Evolutionary conservation across 2,329 filamentous ascomycete species (phyloP).

Genomic region (Fusarium chaquense): DNA sequence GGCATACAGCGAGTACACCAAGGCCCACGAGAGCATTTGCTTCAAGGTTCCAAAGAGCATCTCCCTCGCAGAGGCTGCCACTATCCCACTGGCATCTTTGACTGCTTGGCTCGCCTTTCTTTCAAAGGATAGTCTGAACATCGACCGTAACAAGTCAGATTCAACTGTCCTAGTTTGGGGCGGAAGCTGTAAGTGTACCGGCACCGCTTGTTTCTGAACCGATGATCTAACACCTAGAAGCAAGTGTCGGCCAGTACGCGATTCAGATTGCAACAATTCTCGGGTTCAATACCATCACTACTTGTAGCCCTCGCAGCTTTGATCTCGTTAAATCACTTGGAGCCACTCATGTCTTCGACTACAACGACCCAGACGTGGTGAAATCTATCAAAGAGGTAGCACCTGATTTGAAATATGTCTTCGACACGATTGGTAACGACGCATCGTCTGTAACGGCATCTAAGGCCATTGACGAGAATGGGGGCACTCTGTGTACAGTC

Average conservation of each 20-base stretch:
- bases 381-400: constrained; percentile 51
- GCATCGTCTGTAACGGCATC: constrained; percentile 52
- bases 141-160: constrained; percentile 40
- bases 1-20: constrained; percentile 54
- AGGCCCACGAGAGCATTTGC: constrained; percentile 57
- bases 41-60: constrained; percentile 54
- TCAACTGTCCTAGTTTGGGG: constrained; percentile 57
- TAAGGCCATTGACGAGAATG: constrained; percentile 43
- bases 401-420: constrained; percentile 53
- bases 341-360: constrained; percentile 55
- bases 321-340: constrained; percentile 51
- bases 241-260: constrained; percentile 54
- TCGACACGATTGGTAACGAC: constrained; percentile 58
- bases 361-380: constrained; percentile 53
- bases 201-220: neutral
- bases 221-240: constrained; percentile 33
- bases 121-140: constrained; percentile 53
- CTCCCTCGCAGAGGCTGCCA: constrained; percentile 50
- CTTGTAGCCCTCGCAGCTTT: constrained; percentile 51
- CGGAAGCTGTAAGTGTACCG: constrained; percentile 55
- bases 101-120: constrained; percentile 57
- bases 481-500: constrained; percentile 56
- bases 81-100: constrained; percentile 54
- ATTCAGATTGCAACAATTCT: constrained; percentile 52
- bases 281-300: constrained; percentile 53